Evolutionary conservation across 2,329 filamentous ascomycete genomes (phyloP), one percentile per base, ranked within the genome.

Genomic region (Aspergillus fischeri): DNA sequence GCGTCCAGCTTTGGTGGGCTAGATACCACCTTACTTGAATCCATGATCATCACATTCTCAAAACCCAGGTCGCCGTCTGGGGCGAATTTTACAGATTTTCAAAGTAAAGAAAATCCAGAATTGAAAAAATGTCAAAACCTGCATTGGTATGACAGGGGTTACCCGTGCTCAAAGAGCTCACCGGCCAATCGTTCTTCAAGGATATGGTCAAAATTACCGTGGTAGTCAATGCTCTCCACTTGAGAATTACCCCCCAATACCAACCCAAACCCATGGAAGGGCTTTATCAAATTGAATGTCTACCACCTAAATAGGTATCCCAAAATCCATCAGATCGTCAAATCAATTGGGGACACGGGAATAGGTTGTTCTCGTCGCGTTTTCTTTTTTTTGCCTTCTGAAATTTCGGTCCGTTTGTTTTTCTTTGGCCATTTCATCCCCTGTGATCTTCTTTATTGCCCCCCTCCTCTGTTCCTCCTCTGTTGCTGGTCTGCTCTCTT

Each of bases 181-280:
- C 10, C 4, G 17, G n/a, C 48, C 48, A 29, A 50, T 35, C 48
- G 35, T 14, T 4, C 4, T n/a, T 14, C 14, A 29, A 20, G 11
- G 14, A 20, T 17, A 29, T 29, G n/a, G 25, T 64, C 56, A 29
- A 63, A 63, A 63, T 55, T 61, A 59, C 59, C 49, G 6, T 38
- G 35, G 8, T 4, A 3, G 44, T 27, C 24, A 10, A 17, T 27
- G 10, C 21, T 24, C 44, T 5, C 20, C 11, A 25, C 6, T 47
- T 25, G 44, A 27, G 20, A 47, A 47, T 47, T 47, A 47, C 44
- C 21, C n/a, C 17, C 42, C 42, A 3, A 45, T 24, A 45, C 21
- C n/a, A 20, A 4, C 42, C 42, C 42, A 24, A 20, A 45, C 20
- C 21, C 21, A 24, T 24, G n/a, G n/a, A 20, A 8, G 42, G 42